These are phyloP conservation scores for Cajanus cajan DNA, from an alignment of 306 rosid genomes.

Conservation along the genomic window DNA sequence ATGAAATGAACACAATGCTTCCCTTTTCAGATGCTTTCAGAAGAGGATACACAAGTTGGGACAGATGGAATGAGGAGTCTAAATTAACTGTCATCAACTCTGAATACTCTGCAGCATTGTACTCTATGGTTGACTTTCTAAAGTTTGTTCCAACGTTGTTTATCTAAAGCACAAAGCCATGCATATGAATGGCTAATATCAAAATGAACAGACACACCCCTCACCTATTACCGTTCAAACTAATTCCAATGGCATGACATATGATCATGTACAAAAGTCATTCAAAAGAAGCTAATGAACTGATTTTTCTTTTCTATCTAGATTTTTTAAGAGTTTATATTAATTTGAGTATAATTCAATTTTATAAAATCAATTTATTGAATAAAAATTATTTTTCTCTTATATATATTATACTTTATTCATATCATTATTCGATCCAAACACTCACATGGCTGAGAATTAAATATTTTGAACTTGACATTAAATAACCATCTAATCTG, in stretches of 20 bases:
- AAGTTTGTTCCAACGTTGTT: constrained; percentile 79
- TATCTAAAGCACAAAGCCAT: constrained; percentile 44
- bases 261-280: not conserved
- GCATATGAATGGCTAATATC: not conserved
- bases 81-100: constrained; percentile 57
- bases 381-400: no score
- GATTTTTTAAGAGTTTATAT: no score
- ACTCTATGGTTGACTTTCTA: constrained; percentile 73
- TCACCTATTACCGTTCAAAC: not conserved
- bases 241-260: not conserved
- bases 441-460: no score
- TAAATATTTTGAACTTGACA: no score
- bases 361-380: no score
- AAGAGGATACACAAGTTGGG: constrained; percentile 80
- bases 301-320: no score
- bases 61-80: constrained; percentile 64
- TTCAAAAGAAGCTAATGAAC: not conserved
- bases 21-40: constrained; percentile 75
- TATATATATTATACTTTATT: no score
- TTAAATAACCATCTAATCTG: no score
- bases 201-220: not conserved
- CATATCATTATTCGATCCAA: no score
- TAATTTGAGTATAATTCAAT: no score
- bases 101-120: constrained; percentile 59
- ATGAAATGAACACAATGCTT: constrained; percentile 85